phyloP scores from a whole-genome alignment of 208 protist species.

The Porcisia deanei region DNA sequence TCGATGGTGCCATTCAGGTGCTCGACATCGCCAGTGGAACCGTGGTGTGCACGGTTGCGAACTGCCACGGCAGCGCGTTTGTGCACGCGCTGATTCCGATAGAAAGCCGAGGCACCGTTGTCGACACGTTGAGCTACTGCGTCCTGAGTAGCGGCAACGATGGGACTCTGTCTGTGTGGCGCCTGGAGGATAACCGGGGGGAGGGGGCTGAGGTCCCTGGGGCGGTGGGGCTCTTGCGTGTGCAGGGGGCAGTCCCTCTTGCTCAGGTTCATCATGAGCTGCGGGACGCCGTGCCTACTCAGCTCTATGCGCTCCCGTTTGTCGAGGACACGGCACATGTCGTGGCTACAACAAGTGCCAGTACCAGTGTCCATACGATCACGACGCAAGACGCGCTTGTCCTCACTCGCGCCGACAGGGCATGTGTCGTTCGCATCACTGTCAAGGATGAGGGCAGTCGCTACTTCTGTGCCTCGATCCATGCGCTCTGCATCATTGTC shows the following conservation, averaged over 20 bases:
- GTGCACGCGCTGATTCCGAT: constrained; percentile 57
- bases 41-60: constrained; percentile 38
- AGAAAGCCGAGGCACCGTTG: neutral
- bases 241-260: constrained; percentile 23
- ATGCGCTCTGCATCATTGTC: constrained; percentile 35
- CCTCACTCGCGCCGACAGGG: constrained; percentile 33
- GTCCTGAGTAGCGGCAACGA: constrained; percentile 74
- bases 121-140: constrained; percentile 6
- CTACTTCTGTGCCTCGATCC: constrained; percentile 9
- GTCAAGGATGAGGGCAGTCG: constrained; percentile 30
- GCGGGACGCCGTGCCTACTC: constrained; percentile 38
- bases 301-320: constrained; percentile 20
- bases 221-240: constrained; percentile 15
- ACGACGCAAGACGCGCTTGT: constrained; percentile 35
- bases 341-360: neutral
- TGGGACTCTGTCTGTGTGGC: constrained; percentile 68
- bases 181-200: constrained; percentile 11
- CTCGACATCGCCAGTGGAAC: constrained; percentile 55
- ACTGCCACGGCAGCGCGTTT: constrained; percentile 60
- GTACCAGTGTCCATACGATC: neutral
- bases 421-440: constrained; percentile 30
- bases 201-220: neutral
- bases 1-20: constrained; percentile 61
- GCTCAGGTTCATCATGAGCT: constrained; percentile 19
- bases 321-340: neutral